Percentiles rank a stretch among this genome's conserved stretches.
phyloP scores from a whole-genome alignment of 2,329 filamentous ascomycete genomes.

The Dactylonectria estremocensis region DNA sequence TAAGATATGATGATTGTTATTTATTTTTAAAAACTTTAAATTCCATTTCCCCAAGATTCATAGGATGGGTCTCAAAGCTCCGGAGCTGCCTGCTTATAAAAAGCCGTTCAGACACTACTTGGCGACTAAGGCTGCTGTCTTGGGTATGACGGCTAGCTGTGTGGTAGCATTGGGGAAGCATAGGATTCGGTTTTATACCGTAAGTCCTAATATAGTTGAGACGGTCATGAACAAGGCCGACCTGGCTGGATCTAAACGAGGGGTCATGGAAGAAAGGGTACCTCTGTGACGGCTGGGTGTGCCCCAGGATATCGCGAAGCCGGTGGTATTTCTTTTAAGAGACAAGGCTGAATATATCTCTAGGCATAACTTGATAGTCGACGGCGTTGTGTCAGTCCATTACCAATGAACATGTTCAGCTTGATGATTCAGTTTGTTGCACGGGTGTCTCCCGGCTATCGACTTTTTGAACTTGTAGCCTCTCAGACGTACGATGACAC shows the following conservation, averaged over 20 bases:
- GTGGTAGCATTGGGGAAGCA: conserved; percentile 10
- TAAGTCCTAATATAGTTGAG: conserved; percentile 11
- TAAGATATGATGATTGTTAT: no score
- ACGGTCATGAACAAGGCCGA: conserved; percentile 25
- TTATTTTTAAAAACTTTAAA: no score
- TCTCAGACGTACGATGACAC: background rate
- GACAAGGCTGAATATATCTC: conserved; percentile 22
- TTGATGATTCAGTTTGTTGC: background rate
- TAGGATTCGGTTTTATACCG: conserved; percentile 14
- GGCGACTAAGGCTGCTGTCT: conserved; percentile 18
- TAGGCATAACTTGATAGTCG: conserved; percentile 21
- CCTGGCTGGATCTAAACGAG: conserved; percentile 18
- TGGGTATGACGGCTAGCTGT: conserved; percentile 20
- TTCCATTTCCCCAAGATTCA: no score
- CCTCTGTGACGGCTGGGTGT: conserved; percentile 17
- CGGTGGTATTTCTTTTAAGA: conserved; percentile 21
- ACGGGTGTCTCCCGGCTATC: background rate
- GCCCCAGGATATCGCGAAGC: conserved; percentile 16
- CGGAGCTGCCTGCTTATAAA: no score
- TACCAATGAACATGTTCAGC: background rate
- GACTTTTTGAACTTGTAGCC: background rate
- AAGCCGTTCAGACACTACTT: no score
- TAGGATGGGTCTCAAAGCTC: no score
- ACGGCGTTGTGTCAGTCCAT: background rate
- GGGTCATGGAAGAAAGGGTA: conserved; percentile 19